Percentiles rank a stretch among this genome's conserved stretches.
phyloP scores from a whole-genome alignment of 371 early-diverging fungal species.

The Zancudomyces culisetae region DNA sequence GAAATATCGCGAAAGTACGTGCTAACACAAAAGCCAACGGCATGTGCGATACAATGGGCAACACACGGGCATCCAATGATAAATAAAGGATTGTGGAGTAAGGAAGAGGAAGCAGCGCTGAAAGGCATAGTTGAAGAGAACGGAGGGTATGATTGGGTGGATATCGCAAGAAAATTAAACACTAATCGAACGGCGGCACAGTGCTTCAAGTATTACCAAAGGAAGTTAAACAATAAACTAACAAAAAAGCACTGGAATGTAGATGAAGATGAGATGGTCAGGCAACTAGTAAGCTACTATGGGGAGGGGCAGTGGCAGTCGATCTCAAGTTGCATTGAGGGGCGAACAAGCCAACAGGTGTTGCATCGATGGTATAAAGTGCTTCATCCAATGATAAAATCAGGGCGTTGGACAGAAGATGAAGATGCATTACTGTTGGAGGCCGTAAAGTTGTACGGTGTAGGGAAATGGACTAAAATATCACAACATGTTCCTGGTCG shows the following conservation, averaged over 20 bases:
- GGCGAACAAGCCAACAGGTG: constrained; percentile 62
- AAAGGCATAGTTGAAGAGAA: constrained; percentile 24
- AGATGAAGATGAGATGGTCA: constrained; percentile 37
- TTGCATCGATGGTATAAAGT: constrained; percentile 61
- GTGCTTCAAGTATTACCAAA: constrained; percentile 55
- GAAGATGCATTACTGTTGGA: constrained; percentile 51
- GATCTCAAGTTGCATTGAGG: constrained; percentile 41
- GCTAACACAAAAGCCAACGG: constrained; percentile 33
- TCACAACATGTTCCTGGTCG: constrained; percentile 47
- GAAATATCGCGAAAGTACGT: constrained; percentile 42
- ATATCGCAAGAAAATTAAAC: constrained; percentile 17
- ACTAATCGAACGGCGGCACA: constrained; percentile 58
- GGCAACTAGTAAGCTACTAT: constrained; percentile 32
- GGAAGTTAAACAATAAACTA: constrained; percentile 23
- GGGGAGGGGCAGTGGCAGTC: constrained; percentile 48
- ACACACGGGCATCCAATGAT: constrained; percentile 65
- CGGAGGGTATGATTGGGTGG: constrained; percentile 16
- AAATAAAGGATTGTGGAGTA: constrained; percentile 48
- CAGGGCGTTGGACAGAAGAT: constrained; percentile 47
- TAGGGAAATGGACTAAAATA: constrained; percentile 54
- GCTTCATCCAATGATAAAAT: constrained; percentile 49
- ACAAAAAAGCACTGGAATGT: constrained; percentile 34
- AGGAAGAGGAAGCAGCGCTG: constrained; percentile 30
- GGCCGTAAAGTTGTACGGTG: constrained; percentile 45
- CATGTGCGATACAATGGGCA: constrained; percentile 67